Conservation (phyloP, 306 rosid genomes). For the Cicer arietinum region DNA sequence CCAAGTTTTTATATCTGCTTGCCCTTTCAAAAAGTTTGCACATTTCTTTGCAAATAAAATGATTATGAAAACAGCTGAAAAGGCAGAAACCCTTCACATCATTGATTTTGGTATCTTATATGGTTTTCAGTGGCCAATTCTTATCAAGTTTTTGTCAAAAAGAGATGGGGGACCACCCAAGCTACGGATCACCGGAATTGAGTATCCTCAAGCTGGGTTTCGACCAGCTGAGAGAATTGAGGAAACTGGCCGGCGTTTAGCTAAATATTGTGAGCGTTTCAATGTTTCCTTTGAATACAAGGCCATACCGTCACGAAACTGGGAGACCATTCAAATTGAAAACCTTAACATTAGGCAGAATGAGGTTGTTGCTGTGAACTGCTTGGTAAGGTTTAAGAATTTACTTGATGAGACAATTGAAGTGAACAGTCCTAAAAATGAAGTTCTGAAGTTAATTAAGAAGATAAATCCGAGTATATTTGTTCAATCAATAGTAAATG, state of each 20-base stretch:
- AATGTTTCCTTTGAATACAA: slow-evolving; percentile 74
- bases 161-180: slow-evolving; percentile 79
- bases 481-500: slow-evolving; percentile 56
- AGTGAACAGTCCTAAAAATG: slow-evolving; percentile 66
- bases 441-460: slow-evolving; percentile 67
- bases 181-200: slow-evolving; percentile 83
- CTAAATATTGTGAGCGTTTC: slow-evolving; percentile 71
- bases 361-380: slow-evolving; percentile 72
- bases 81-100: slow-evolving; percentile 65
- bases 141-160: slow-evolving; percentile 63
- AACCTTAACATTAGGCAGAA: slow-evolving; percentile 61
- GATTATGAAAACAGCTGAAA: slow-evolving; percentile 60
- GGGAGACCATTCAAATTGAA: slow-evolving; percentile 72
- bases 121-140: slow-evolving; percentile 93
- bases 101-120: slow-evolving; percentile 84
- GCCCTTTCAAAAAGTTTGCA: slow-evolving; percentile 70
- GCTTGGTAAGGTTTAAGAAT: slow-evolving; percentile 57
- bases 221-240: slow-evolving; percentile 73
- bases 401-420: slow-evolving; percentile 75
- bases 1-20: slow-evolving; percentile 56
- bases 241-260: slow-evolving; percentile 82
- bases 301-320: slow-evolving; percentile 64
- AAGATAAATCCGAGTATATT: slow-evolving; percentile 71
- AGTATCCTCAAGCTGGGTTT: slow-evolving; percentile 81
- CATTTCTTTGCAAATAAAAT: slow-evolving; percentile 62